Base-by-base conservation (phyloP, 148 eudicot genomes). In the Nyssa sinensis region DNA sequence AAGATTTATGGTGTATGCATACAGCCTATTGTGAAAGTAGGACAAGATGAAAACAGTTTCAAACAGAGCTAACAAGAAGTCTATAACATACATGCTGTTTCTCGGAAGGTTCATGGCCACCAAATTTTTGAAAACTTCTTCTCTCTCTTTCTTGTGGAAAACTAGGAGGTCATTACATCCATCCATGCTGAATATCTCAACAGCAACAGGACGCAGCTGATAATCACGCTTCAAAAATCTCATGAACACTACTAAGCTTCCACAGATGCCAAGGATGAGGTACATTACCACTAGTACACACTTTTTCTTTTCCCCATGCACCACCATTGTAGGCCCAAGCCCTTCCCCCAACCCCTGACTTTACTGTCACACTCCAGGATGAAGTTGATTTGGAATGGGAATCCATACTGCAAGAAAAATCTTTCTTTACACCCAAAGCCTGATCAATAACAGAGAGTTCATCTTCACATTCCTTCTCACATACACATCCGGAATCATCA, bases 261-360 rank as follows among this genome's bases (percentile, higher is more conserved):
- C 99, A 96, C 94, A 91, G 89, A 32, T 79, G 91, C 99, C 98
- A 93, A 51, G 85, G 86, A 84, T 96, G 99, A 62, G 96, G 97
- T 71, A 93, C 82, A 78, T 85, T 87, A 78, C 98, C 85, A 77
- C 95, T 87, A 67, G 84, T 77, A 72, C 90, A 72, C 44, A 89
- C 86, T 76, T 91, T 91, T 84, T 93, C 99, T 84, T 93, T 93
- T 67, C 98, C 99, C 99, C 99, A 96, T 34, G 99, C 99, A 74
- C 99, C 98, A 72, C 99, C 99, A 82, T 81, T 91, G 75, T 91
- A 96, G 2, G 97, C 99, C 99, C 99, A 96, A 67, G 99, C 97
- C 88, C 97, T 86, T 70, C 96, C 97, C 37, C 98, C 99, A 67
- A 81, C 74, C 58, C 76, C 81, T 11, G 90, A 77, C 71, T 89